A percentile compares a stretch with the other conserved stretches of the same genome.
Conservation (phyloP, 805 yeast species). For the Cyberlindnera mississippiensis region DNA sequence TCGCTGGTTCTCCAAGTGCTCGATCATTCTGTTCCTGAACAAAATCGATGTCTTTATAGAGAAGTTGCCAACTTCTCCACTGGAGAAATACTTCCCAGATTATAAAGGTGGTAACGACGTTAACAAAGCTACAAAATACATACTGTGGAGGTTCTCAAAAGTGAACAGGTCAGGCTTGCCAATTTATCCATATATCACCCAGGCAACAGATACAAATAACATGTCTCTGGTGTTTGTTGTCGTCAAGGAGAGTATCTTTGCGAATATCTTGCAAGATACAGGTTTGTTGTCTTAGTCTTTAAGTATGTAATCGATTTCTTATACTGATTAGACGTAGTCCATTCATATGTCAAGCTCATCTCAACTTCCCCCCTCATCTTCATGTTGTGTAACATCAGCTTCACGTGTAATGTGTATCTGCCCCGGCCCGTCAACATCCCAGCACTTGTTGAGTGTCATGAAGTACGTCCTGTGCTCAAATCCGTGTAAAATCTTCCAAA, state of each 20-base stretch:
- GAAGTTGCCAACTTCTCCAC: slow-evolving; percentile 74
- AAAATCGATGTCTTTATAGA: slow-evolving; percentile 89
- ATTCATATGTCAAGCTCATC: too few species aligned
- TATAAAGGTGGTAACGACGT: slow-evolving; percentile 88
- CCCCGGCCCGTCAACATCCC: slow-evolving; percentile 22
- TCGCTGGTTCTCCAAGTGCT: slow-evolving; percentile 86
- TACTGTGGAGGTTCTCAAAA: slow-evolving; percentile 84
- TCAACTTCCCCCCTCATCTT: too few species aligned
- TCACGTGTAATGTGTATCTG: too few species aligned
- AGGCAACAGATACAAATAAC: slow-evolving; percentile 90
- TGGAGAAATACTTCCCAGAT: slow-evolving; percentile 82
- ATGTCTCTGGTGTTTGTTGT: slow-evolving; percentile 84
- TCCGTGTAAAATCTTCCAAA: slow-evolving; percentile 28
- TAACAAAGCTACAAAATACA: slow-evolving; percentile 86
- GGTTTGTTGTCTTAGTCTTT: slow-evolving; percentile 48
- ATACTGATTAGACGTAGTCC: too few species aligned
- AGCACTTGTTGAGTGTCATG: slow-evolving; percentile 32
- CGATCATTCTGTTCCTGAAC: slow-evolving; percentile 81
- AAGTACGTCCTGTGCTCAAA: slow-evolving; percentile 38
- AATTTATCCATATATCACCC: slow-evolving; percentile 88
- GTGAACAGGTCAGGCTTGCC: slow-evolving; percentile 78
- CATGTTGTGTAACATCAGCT: too few species aligned
- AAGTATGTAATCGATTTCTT: too few species aligned
- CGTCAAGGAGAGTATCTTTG: slow-evolving; percentile 74
- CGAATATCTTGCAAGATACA: slow-evolving; percentile 70